Evolutionary conservation across 139 green algal genomes (phyloP), one percentile per base, ranked within the genome.

Genomic region (Trebouxia sp.): DNA sequence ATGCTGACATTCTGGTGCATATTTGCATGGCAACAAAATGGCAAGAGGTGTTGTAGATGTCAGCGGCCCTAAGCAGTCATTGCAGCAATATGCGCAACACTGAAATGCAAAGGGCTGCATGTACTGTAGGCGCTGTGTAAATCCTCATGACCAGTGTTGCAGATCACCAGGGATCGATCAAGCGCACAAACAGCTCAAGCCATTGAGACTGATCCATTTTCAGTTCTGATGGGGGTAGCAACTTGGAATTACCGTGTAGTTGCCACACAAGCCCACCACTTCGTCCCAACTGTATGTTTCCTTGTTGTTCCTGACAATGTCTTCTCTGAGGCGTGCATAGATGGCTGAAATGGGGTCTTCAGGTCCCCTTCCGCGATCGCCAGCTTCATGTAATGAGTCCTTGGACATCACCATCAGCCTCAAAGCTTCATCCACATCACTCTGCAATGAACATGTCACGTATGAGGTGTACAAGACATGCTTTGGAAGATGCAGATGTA

Each of bases 391-490:
- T 72, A 98, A 85, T 14, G 80, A 92, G n/a, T 90, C 80, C 88
- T 99, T 99, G 84, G 85, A 95, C 88, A 93, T 93, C 12, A 91
- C 88, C 90, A 99, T 97, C 62, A 99, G 91, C 41, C 93, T 84
- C 75, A 98, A 90, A 28, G 97, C 93, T 85, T 99, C 97, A 69
- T 98, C 92, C 39, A 99, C 90, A 70, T 99, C 97, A 14, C 72
- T 83, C 85, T 98, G 92, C 28, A 80, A 53, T 72, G 17, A 22
- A 77, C 32, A 72, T 28, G n/a, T n/a, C n/a, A n/a, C n/a, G n/a
- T n/a, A n/a, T n/a, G n/a, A n/a, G n/a, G n/a, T n/a, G n/a, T n/a
- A n/a, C n/a, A n/a, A n/a, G n/a, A n/a, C n/a, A n/a, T n/a, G n/a
- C n/a, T n/a, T n/a, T n/a, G n/a, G n/a, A n/a, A n/a, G n/a, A n/a